Evolutionary conservation across 2,329 filamentous ascomycete genomes (phyloP).

Genomic region (Ampelomyces quisqualis): DNA sequence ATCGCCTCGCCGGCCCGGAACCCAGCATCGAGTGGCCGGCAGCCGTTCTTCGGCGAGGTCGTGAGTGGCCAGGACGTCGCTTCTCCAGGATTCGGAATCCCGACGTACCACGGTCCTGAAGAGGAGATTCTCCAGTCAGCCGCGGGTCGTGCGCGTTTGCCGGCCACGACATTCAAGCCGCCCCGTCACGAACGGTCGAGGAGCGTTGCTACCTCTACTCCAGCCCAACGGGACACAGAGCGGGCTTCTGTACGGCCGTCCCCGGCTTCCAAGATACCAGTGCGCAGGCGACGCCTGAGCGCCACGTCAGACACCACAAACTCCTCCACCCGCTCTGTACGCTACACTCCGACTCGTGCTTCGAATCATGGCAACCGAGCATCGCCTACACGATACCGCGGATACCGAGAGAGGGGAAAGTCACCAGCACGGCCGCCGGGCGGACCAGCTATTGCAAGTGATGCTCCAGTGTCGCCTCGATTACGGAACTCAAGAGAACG

Average conservation of each 20-base stretch:
- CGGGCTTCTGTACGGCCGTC: conserved; percentile 23
- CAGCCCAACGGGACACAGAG: conserved; percentile 10
- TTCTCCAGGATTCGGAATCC: conserved; percentile 40
- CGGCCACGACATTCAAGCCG: conserved; percentile 17
- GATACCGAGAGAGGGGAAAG: conserved; percentile 37
- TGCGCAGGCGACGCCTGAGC: conserved; percentile 34
- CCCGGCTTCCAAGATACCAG: conserved; percentile 39
- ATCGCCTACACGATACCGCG: conserved; percentile 37
- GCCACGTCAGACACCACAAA: conserved; percentile 40
- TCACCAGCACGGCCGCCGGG: conserved; percentile 28
- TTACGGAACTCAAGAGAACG: conserved; percentile 39
- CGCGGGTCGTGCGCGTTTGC: conserved; percentile 13
- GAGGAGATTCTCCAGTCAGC: conserved; percentile 11
- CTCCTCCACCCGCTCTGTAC: conserved; percentile 38
- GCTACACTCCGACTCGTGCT: conserved; percentile 28
- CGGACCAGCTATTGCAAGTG: conserved; percentile 34
- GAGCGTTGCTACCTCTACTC: conserved; percentile 20
- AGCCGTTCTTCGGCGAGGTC: conserved; percentile 43
- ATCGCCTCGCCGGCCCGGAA: conserved; percentile 25
- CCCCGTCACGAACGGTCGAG: conserved; percentile 22
- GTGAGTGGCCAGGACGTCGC: conserved; percentile 33
- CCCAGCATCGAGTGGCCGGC: conserved; percentile 26
- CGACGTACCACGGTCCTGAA: conserved; percentile 22
- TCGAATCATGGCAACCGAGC: conserved; percentile 26
- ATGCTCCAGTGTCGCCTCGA: conserved; percentile 36